Base-by-base conservation (phyloP, 2,329 filamentous ascomycete genomes). In the Colletotrichum lini region DNA sequence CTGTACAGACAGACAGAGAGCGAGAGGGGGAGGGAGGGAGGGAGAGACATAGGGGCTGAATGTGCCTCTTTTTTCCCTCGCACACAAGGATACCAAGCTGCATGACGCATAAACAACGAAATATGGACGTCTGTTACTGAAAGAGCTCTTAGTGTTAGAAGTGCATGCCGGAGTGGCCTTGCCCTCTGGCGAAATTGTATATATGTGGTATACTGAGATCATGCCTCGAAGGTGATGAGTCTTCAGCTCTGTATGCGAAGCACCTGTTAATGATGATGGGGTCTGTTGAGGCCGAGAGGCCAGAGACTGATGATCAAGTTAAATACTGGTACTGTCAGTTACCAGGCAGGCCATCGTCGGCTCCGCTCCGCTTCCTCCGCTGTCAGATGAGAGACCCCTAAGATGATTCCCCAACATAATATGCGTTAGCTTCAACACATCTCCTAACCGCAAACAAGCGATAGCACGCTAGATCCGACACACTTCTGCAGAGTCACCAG, bases 151-250 rank as follows among this genome's bases (percentile, higher is more conserved):
- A 60, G 45, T 47, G 13, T 60, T 60, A 60, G 58, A 60, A 49
- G 47, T 42, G 64, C 68, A 67, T 71, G 68, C 64, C 30, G 57
- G 58, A 62, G 45, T 30, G 47, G 38, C 50, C 21, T 21, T 35
- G 26, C 50, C 65, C 38, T 42, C 65, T 65, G 38, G 38, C 40
- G 65, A n/a, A 71, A 70, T 67, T 65, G 68, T 70, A 70, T 58
- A 67, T 56, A 67, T 67, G 67, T 61, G 59, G 38, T 61, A 35
- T 40, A 45, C 38, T 18, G 26, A 57, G n/a, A 18, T 38, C 44
- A 15, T 49, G 30, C 13, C 58, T 6, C 6, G 18, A 38, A 8
- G 57, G 16, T 38, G 26, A 12, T 40, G 26, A 38, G 4, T 44
- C 42, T 49, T n/a, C 12, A 3, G n/a, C 7, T 21, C 16, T 42